Conservation (phyloP, 2,329 filamentous ascomycete genomes). For the Shiraia sp. region DNA sequence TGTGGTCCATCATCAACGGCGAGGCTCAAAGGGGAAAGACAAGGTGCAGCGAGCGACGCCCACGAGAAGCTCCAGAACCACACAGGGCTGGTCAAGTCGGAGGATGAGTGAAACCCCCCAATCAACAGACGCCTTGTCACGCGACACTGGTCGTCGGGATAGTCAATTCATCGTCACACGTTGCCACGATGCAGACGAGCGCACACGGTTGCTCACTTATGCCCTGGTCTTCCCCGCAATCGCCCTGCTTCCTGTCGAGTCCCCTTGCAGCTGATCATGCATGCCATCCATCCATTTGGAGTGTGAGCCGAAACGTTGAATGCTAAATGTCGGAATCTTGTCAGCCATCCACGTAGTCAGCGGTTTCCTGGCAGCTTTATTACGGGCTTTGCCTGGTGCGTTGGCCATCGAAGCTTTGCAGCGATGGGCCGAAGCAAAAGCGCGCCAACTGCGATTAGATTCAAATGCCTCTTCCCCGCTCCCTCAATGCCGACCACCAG, state of each 20-base stretch:
- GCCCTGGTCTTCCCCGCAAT: conserved; percentile 45
- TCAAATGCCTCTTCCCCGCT: conserved; percentile 40
- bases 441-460: conserved; percentile 43
- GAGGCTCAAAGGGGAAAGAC: conserved; percentile 17
- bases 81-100: conserved; percentile 10
- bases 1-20: conserved; percentile 8
- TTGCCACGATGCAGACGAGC: conserved; percentile 23
- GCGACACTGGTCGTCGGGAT: conserved; percentile 23
- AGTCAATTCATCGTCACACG: conserved; percentile 27
- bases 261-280: conserved; percentile 48
- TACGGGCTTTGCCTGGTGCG: conserved; percentile 37
- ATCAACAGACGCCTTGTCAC: conserved; percentile 17
- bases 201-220: conserved; percentile 12
- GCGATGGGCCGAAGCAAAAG: conserved; percentile 27
- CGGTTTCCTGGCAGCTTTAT: conserved; percentile 28
- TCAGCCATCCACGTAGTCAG: conserved; percentile 35
- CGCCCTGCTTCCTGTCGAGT: conserved; percentile 32
- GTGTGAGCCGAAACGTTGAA: conserved; percentile 35
- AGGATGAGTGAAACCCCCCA: conserved; percentile 1
- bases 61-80: conserved; percentile 16
- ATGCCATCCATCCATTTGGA: conserved; percentile 39
- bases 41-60: conserved; percentile 13
- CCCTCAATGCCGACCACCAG: conserved; percentile 21
- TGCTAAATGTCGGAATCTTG: conserved; percentile 23
- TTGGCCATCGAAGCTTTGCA: conserved; percentile 29